These are phyloP conservation scores for Obba rivulosa DNA, from an alignment of 768 basidiomycete genomes.

Conservation along the genomic window DNA sequence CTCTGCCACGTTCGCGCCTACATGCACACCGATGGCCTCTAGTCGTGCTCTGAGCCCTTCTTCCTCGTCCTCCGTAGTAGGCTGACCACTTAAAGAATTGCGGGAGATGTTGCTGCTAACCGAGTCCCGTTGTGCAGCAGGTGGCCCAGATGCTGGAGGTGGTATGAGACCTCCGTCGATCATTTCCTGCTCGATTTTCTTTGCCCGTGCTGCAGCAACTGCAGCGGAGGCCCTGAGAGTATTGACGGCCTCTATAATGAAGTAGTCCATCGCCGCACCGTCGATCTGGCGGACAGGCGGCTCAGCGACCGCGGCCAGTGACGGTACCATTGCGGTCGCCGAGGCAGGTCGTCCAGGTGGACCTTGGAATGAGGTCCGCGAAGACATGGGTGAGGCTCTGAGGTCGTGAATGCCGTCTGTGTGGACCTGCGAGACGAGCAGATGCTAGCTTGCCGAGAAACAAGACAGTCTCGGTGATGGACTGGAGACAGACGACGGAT, in stretches of 20 bases:
- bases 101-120: constrained; percentile 24
- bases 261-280: constrained; percentile 74
- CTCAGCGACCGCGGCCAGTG: constrained; percentile 56
- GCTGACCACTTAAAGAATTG: constrained; percentile 14
- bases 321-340: constrained; percentile 13
- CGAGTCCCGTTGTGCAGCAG: constrained; percentile 37
- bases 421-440: background rate
- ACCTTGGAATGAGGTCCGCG: constrained; percentile 12
- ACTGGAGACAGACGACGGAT: too few relatives aligned
- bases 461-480: too few relatives aligned
- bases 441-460: too few relatives aligned
- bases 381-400: constrained; percentile 7
- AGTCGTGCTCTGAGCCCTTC: constrained; percentile 63
- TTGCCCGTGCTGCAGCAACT: constrained; percentile 61
- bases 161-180: constrained; percentile 70
- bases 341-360: constrained; percentile 13
- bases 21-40: constrained; percentile 80
- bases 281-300: constrained; percentile 60
- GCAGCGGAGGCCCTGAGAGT: constrained; percentile 70
- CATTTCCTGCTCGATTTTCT: constrained; percentile 75
- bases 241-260: constrained; percentile 76
- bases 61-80: constrained; percentile 58
- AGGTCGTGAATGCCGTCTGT: background rate
- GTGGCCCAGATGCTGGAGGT: constrained; percentile 36
- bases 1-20: constrained; percentile 84